Evolutionary conservation across 305 asterid species (phyloP), one percentile per base, ranked within the genome.

Genomic region (Fraxinus velutina): DNA sequence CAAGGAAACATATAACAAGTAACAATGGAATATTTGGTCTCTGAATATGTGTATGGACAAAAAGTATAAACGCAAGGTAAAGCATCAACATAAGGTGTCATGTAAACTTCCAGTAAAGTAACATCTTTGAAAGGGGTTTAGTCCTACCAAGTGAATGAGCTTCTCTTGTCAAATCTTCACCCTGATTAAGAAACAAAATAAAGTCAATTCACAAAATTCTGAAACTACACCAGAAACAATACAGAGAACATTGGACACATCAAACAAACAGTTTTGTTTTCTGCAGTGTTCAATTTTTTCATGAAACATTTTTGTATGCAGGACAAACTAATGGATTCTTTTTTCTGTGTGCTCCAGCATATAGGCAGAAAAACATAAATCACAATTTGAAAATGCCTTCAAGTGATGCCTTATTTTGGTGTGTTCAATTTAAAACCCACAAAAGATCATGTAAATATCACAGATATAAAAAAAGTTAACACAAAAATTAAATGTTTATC

Each of bases 81-180:
- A 60, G 44, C 78, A 73, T 79, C 72, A 50, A 72, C 24, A 52
- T 66, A 64, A 78, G 78, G 24, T 29, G 73, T 42, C 47, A 83
- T 73, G 79, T 1, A 76, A 15, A 81, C 70, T 60, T 42, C 32
- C 78, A 50, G 42, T 60, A 27, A 76, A 76, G 57, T 79, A 71
- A 77, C 33, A 64, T 34, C 27, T 37, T 52, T 12, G 60, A 76
- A 81, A 81, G 30, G 77, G 29, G 66, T 75, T 34, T 68, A 85
- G 86, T 44, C 91, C 60, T 89, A 92, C 97, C 97, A 81, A 79
- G 84, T 15, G 85, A 83, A 73, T 85, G 90, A 30, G 84, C 85
- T 80, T 88, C 92, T 50, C 79, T 86, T 78, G 87, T 83, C 87
- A 83, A 37, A 55, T 84, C 93, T 79, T 84, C 84, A 70, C 80